Base-by-base conservation (phyloP, 495 filamentous ascomycete genomes). In the Aspergillus bertholletiae region DNA sequence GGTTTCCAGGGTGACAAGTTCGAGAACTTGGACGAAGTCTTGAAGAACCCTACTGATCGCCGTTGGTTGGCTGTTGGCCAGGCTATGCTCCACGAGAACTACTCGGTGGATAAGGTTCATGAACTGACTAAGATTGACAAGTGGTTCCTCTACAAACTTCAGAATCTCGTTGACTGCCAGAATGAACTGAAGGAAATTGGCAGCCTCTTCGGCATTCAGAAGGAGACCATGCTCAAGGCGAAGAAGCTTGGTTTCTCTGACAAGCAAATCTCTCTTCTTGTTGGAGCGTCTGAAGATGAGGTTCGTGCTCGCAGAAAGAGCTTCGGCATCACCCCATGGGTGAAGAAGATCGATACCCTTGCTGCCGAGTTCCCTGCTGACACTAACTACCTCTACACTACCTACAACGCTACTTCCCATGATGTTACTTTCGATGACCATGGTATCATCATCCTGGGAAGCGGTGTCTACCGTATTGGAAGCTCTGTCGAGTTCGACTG, bases 401-500 rank as follows among this genome's bases (percentile, higher is more conserved):
- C 94, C 2, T 98, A 97, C 72, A 97, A 96, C 65, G 93, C 87
- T n/a, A 85, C 83, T 23, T 88, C 93, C 67, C 87, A 92, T 55
- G 94, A 98, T 63, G 76, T 97, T 48, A 66, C 63, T 12, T 97
- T 97, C 56, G 76, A 89, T 30, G 94, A 98, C 63, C 83, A 89
- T 55, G 94, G 94, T 66, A 84, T 88, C 41, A 98, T 97, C 92
- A 94, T 98, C 7, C 77, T 98, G 22, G 94, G 94, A 12, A 97
- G 93, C 13, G 94, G 94, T 68, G 94, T 98, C 21, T 98, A 98
- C 75, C 84, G 94, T 58, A 98, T 98, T 62, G 94, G 94, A 41
- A 96, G 92, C 1, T 96, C 92, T 0, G 94, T 98, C 49, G 94
- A 98, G 67, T 98, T 98, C 67, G 94, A 98, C 69, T 98, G 94